Base-by-base conservation (phyloP, 2,329 filamentous ascomycete genomes). In the Penicillium polonicum region DNA sequence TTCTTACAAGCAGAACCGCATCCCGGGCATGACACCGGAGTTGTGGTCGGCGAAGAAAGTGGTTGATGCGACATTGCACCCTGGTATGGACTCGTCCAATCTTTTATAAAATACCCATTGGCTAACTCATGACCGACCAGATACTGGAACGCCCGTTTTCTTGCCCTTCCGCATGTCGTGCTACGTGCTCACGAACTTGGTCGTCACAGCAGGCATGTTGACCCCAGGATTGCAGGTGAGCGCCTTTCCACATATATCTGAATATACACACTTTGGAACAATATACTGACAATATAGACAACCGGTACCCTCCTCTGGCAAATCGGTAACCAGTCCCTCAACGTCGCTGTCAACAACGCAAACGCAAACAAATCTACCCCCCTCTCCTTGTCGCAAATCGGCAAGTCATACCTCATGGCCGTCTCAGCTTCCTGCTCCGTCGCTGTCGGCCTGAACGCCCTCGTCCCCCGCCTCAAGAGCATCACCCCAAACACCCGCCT, bases 311-410 rank as follows among this genome's bases (percentile, higher is more conserved):
- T 97, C 38, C 88, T 88, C 65, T 99, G 94, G 94, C 94, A 99
- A 78, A 86, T 97, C 58, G 86, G 90, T 65, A 99, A 99, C 78
- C 94, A 99, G 80, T 97, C 92, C 13, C 88, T 99, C 68, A 99
- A 99, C 74, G 94, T 99, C 29, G 93, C 91, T 65, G 93, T 99
- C 82, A 99, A 99, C 83, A 92, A 87, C 74, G 90, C 93, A 72
- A 99, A 99, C 75, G 91, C 93, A 62, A 99, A 99, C 84, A 99
- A 99, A 77, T 96, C 92, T 39, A 92, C 91, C 3, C 91, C 93
- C 1, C 84, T 97, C 62, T 89, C 90, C 21, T 88, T 86, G 58
- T 85, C 85, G 23, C 90, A 91, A 65, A 87, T 99, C 61, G 84
- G 88, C 61, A 88, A 96, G 76, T 97, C 92, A 51, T 99, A 97